Conservation (phyloP, 345 rosid genomes). For the Conringia planisiliqua region DNA sequence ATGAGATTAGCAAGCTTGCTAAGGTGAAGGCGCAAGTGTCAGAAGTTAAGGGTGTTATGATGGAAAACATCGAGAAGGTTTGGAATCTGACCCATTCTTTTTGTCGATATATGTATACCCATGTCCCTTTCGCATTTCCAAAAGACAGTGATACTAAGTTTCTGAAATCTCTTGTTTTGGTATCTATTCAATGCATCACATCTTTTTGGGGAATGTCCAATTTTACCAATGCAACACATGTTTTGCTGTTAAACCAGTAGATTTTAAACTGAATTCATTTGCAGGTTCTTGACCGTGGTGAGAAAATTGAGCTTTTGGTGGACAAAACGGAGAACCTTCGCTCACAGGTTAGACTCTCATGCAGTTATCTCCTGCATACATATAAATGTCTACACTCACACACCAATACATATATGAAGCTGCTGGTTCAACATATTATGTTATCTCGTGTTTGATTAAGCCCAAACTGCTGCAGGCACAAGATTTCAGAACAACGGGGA, state of each 20-base stretch:
- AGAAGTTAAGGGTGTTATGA: slow-evolving; percentile 99
- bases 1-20: slow-evolving; percentile 95
- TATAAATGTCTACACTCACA: not conserved
- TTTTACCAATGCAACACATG: not conserved
- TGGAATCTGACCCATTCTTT: not conserved
- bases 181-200: not conserved
- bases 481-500: slow-evolving; percentile 91
- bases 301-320: slow-evolving; percentile 96
- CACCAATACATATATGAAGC: not conserved
- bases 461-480: slow-evolving; percentile 62
- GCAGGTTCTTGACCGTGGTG: slow-evolving; percentile 98
- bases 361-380: not conserved
- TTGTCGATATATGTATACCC: not conserved
- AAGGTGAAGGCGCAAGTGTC: slow-evolving; percentile 98
- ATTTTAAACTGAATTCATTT: not conserved
- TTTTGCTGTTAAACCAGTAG: not conserved
- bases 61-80: slow-evolving; percentile 99
- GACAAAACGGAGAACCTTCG: slow-evolving; percentile 99
- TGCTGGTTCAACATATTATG: not conserved
- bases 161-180: not conserved
- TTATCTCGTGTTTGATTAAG: slow-evolving; percentile 2
- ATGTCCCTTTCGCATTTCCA: not conserved
- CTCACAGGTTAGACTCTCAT: slow-evolving; percentile 61
- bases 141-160: not conserved
- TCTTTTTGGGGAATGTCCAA: not conserved